Evolutionary conservation across 305 asterid species (phyloP).

Genomic region (Fraxinus nigra): DNA sequence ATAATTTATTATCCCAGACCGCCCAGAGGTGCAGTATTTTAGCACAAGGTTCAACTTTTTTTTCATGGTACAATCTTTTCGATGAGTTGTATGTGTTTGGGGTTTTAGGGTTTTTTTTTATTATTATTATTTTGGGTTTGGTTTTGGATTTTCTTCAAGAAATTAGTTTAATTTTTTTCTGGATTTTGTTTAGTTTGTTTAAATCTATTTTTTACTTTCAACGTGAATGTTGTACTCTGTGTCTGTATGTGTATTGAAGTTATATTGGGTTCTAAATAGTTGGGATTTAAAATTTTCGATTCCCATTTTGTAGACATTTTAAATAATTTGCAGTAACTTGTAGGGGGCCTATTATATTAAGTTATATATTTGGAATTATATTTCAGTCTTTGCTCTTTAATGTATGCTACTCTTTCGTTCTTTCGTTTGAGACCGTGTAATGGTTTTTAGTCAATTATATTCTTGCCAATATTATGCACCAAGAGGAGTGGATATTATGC

Average conservation of each 20-base stretch:
- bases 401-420: background rate
- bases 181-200: background rate
- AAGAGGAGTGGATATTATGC: background rate
- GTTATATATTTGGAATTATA: background rate
- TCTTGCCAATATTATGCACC: background rate
- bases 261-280: constrained; percentile 4
- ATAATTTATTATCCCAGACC: background rate
- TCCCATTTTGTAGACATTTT: background rate
- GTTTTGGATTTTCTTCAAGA: background rate
- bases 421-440: background rate
- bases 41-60: background rate
- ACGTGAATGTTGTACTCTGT: background rate
- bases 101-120: background rate
- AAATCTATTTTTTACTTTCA: background rate
- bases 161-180: background rate
- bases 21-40: background rate
- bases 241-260: background rate
- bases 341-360: background rate
- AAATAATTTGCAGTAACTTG: background rate
- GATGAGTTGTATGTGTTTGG: background rate
- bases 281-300: background rate
- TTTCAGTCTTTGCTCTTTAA: background rate
- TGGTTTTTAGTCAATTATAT: background rate
- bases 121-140: background rate
- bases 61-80: background rate